Evolutionary conservation across 352 stramenopile genomes (phyloP).

Genomic region (Phytophthora capsici): DNA sequence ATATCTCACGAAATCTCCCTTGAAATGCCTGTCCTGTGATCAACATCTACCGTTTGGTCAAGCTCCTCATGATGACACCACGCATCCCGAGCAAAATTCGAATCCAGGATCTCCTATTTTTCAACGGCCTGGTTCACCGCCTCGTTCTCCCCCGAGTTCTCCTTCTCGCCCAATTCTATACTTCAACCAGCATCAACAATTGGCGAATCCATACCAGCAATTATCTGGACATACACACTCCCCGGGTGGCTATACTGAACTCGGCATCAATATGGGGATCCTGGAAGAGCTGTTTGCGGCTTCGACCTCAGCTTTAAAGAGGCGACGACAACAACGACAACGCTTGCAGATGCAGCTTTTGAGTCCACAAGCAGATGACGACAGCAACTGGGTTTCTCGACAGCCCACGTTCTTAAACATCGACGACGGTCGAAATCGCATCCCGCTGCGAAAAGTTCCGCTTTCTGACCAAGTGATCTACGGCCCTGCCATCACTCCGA

Average conservation of each 20-base stretch:
- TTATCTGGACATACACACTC: conserved; percentile 1
- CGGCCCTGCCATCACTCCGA: conserved; percentile 64
- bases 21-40: conserved; percentile 69
- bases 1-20: conserved; percentile 59
- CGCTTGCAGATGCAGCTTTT: conserved; percentile 29
- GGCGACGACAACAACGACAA: conserved; percentile 34
- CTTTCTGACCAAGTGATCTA: conserved; percentile 75
- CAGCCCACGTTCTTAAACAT: conserved; percentile 51
- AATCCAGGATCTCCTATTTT: conserved; percentile 24
- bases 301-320: conserved; percentile 34
- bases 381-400: conserved; percentile 19
- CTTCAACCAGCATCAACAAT: conserved; percentile 24
- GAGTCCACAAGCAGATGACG: conserved; percentile 15
- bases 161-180: conserved; percentile 26
- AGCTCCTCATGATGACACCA: conserved; percentile 14
- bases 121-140: conserved; percentile 23
- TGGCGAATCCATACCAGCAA: conserved; percentile 13
- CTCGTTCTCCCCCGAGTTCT: conserved; percentile 22
- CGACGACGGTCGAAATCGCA: conserved; percentile 65
- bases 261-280: conserved; percentile 31
- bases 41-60: conserved; percentile 49
- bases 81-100: conserved; percentile 5
- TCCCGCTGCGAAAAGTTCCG: conserved; percentile 54
- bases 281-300: conserved; percentile 37
- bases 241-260: conserved; percentile 17